phyloP scores from a whole-genome alignment of 352 stramenopile species.

The Thalassiosira ordinaria region DNA sequence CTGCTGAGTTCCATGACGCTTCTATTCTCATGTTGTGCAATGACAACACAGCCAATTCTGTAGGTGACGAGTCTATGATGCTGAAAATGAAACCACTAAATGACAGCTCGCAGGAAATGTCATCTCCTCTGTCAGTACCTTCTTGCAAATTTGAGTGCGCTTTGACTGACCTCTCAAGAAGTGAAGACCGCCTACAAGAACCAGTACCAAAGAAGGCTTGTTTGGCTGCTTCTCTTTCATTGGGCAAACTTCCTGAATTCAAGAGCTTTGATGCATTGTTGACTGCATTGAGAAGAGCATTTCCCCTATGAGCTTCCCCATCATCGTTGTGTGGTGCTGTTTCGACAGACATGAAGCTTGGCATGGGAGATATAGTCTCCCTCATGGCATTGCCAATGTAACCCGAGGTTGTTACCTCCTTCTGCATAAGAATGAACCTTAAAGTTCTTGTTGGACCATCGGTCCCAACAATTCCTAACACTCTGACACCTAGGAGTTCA shows the following conservation, averaged over 20 bases:
- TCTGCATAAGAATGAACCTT: conserved; percentile 63
- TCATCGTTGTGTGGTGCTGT: conserved; percentile 13
- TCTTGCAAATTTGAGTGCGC: background rate
- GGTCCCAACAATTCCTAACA: conserved; percentile 68
- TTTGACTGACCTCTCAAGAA: background rate
- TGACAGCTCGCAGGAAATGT: conserved; percentile 62
- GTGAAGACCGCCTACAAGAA: conserved; percentile 13
- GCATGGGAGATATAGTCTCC: conserved; percentile 27
- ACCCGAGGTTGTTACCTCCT: conserved; percentile 37
- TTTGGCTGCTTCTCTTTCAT: conserved; percentile 57
- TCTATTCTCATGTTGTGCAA: conserved; percentile 68
- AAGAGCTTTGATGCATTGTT: conserved; percentile 40
- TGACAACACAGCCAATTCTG: conserved; percentile 73
- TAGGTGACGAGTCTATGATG: conserved; percentile 76
- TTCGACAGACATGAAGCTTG: conserved; percentile 22
- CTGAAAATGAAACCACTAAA: conserved; percentile 77
- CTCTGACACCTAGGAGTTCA: conserved; percentile 61
- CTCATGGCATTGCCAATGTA: conserved; percentile 45
- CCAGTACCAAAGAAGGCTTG: conserved; percentile 58
- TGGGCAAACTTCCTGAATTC: conserved; percentile 39
- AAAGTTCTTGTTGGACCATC: conserved; percentile 79
- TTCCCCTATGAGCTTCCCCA: background rate
- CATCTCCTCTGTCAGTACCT: conserved; percentile 6
- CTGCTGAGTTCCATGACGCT: conserved; percentile 65
- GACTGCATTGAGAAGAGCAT: conserved; percentile 25